phyloP scores from a whole-genome alignment of 805 yeast genomes.

The Metschnikowia continentalis region DNA sequence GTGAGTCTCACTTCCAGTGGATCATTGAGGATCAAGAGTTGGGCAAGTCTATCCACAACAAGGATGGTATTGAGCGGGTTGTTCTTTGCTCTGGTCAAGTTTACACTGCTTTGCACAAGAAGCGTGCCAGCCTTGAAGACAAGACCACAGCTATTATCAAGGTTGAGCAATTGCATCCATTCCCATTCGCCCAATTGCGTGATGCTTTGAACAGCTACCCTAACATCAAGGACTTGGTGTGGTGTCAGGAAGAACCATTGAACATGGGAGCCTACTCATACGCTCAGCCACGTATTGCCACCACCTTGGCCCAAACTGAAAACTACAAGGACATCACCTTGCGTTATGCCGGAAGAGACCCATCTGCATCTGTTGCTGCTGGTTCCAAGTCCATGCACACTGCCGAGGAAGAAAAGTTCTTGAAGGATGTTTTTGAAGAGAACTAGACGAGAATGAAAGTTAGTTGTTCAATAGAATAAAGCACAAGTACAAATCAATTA shows the following conservation, averaged over 20 bases:
- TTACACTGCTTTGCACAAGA: constrained; percentile 85
- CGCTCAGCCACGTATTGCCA: constrained; percentile 77
- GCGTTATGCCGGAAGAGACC: constrained; percentile 96
- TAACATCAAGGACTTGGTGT: constrained; percentile 80
- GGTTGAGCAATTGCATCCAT: constrained; percentile 95
- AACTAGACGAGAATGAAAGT: constrained; percentile 5
- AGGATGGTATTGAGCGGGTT: constrained; percentile 82
- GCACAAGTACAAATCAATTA: neutral
- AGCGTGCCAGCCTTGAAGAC: constrained; percentile 71
- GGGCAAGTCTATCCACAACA: constrained; percentile 69
- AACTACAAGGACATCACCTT: constrained; percentile 52
- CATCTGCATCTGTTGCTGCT: constrained; percentile 97
- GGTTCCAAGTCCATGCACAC: constrained; percentile 87
- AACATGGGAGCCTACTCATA: constrained; percentile 90
- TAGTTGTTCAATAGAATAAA: neutral
- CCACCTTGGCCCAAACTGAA: constrained; percentile 72
- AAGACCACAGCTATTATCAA: constrained; percentile 83
- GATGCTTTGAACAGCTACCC: constrained; percentile 80
- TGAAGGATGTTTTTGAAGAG: constrained; percentile 51
- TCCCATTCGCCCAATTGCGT: constrained; percentile 94
- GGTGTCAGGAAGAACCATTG: constrained; percentile 98
- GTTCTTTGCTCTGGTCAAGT: constrained; percentile 92
- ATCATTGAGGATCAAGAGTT: constrained; percentile 88
- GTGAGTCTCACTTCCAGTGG: constrained; percentile 92
- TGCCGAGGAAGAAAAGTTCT: constrained; percentile 84